Evolutionary conservation across 2,329 filamentous ascomycete species (phyloP).

Genomic region (Stemphylium beticola): DNA sequence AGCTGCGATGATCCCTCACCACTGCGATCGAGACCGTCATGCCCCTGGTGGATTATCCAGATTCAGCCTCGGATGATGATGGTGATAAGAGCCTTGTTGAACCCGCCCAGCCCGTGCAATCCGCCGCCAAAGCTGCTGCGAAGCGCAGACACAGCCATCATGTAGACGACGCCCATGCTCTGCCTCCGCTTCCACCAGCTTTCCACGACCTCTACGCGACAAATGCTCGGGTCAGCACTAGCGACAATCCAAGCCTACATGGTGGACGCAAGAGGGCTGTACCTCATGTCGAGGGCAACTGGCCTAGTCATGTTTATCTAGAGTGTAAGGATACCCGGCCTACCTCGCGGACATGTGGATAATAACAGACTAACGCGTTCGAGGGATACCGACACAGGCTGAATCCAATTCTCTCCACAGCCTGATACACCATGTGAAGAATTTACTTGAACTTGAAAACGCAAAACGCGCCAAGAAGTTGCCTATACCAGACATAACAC

Average conservation of each 20-base stretch:
- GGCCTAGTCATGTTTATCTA: conserved; percentile 90
- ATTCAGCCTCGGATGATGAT: conserved; percentile 62
- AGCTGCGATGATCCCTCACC: conserved; percentile 20
- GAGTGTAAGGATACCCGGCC: conserved; percentile 72
- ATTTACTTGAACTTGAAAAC: conserved; percentile 25
- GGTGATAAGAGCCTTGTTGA: conserved; percentile 19
- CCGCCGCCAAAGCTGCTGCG: conserved; percentile 10
- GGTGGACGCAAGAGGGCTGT: conserved; percentile 81
- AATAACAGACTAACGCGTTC: conserved; percentile 37
- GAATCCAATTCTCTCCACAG: conserved; percentile 38
- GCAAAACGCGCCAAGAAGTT: conserved; percentile 29
- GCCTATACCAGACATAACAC: conserved; percentile 59
- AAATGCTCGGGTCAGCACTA: conserved; percentile 75
- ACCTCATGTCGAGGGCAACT: conserved; percentile 86
- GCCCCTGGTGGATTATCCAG: conserved; percentile 51
- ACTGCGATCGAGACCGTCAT: conserved; percentile 31
- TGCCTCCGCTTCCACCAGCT: conserved; percentile 77
- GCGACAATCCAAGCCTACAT: conserved; percentile 84
- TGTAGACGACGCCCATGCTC: conserved; percentile 26
- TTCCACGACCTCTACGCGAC: conserved; percentile 93
- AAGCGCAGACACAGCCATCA: conserved; percentile 44
- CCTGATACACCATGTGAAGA: conserved; percentile 39
- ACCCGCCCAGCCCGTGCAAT: conserved; percentile 12
- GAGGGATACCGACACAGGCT: conserved; percentile 48
- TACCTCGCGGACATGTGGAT: conserved; percentile 16